Evolutionary conservation across 805 yeast species (phyloP).

Genomic region (Blastobotrys peoriensis): DNA sequence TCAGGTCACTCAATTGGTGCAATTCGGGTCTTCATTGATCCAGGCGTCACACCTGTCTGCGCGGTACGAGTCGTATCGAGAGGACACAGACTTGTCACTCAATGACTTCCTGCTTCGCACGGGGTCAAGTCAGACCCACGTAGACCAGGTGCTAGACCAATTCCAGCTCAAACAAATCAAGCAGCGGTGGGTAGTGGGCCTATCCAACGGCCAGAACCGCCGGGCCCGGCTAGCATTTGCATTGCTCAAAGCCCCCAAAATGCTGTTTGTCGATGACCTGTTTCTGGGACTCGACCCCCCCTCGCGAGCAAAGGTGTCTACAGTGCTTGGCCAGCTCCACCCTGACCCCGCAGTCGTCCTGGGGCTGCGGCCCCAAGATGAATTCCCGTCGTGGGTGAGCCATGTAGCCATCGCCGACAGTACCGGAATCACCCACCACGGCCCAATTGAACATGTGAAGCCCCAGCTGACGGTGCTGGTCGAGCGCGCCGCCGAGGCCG

Average conservation of each 20-base stretch:
- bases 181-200: constrained; percentile 73
- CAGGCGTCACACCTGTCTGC: constrained; percentile 73
- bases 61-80: constrained; percentile 80
- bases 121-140: constrained; percentile 30
- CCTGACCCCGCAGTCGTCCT: constrained; percentile 53
- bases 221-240: constrained; percentile 82
- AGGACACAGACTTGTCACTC: constrained; percentile 72
- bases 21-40: constrained; percentile 42
- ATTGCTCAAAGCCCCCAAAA: constrained; percentile 54
- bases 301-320: constrained; percentile 56
- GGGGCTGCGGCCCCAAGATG: constrained; percentile 74
- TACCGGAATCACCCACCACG: constrained; percentile 48
- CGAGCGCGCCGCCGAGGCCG: neutral
- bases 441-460: constrained; percentile 33
- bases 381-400: constrained; percentile 72
- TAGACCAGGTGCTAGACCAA: constrained; percentile 39
- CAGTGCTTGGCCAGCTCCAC: constrained; percentile 40
- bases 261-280: constrained; percentile 82
- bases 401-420: constrained; percentile 60
- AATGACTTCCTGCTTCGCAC: constrained; percentile 50
- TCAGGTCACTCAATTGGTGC: constrained; percentile 38
- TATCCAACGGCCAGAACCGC: constrained; percentile 91
- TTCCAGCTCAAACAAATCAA: constrained; percentile 53
- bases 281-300: constrained; percentile 83
- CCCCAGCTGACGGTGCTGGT: constrained; percentile 22